Evolutionary conservation across 805 yeast genomes (phyloP).

Genomic region (Kodamaea nitidulidarum): DNA sequence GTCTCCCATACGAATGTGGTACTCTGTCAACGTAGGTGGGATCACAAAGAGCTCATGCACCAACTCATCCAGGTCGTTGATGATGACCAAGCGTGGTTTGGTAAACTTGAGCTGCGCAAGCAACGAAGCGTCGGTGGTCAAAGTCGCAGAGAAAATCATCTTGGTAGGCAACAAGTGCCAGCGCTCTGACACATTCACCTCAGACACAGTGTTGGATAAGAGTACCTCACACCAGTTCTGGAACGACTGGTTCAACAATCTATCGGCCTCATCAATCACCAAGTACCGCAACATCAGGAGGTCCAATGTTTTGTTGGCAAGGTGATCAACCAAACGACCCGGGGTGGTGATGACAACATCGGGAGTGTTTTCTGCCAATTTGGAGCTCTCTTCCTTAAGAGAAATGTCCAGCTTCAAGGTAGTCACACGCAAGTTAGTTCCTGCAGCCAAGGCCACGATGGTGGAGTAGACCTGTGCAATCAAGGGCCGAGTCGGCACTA

Average conservation of each 20-base stretch:
- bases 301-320: conserved; percentile 39
- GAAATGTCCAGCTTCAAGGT: conserved; percentile 51
- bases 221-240: conserved; percentile 84
- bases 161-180: conserved; percentile 48
- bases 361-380: conserved; percentile 46
- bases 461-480: conserved; percentile 76
- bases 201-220: conserved; percentile 32
- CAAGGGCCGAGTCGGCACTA: conserved; percentile 89
- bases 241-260: conserved; percentile 79
- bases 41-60: conserved; percentile 57
- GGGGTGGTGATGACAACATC: conserved; percentile 73
- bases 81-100: conserved; percentile 70
- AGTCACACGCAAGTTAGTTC: conserved; percentile 61
- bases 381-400: conserved; percentile 61
- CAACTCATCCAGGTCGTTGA: conserved; percentile 51
- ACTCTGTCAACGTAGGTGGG: conserved; percentile 52
- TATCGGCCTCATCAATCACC: conserved; percentile 79
- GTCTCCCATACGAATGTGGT: conserved; percentile 36
- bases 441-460: conserved; percentile 51
- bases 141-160: conserved; percentile 86
- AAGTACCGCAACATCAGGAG: conserved; percentile 55
- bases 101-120: conserved; percentile 65
- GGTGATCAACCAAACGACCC: conserved; percentile 78
- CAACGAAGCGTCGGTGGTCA: conserved; percentile 89
- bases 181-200: conserved; percentile 20